Conservation (phyloP, 148 eudicot species). For the Chenopodium berlandieri region DNA sequence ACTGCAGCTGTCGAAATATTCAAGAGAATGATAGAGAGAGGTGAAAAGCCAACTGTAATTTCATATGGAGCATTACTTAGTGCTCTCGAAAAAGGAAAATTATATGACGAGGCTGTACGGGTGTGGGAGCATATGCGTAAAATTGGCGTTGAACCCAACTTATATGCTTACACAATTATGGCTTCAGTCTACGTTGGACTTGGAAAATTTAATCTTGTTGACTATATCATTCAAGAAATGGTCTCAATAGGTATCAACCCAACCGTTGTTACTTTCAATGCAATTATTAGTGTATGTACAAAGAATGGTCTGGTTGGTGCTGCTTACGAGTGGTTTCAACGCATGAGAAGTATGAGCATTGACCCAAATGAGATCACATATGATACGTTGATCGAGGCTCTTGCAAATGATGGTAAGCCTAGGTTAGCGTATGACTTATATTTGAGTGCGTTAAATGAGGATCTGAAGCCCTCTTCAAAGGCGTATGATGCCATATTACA, state of each 20-base stretch:
- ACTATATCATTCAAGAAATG: slow-evolving; percentile 69
- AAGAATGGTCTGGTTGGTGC: slow-evolving; percentile 45
- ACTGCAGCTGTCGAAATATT: slow-evolving; percentile 76
- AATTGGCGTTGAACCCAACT: slow-evolving; percentile 69
- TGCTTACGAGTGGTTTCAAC: slow-evolving; percentile 84
- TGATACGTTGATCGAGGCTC: slow-evolving; percentile 72
- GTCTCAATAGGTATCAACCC: slow-evolving; percentile 47
- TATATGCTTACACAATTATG: slow-evolving; percentile 89
- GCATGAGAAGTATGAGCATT: slow-evolving; percentile 53
- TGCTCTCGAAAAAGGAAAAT: slow-evolving; percentile 86
- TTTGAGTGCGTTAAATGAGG: slow-evolving; percentile 56
- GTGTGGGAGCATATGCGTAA: slow-evolving; percentile 92
- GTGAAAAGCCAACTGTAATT: slow-evolving; percentile 75
- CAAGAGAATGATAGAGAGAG: slow-evolving; percentile 72
- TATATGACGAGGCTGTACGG: slow-evolving; percentile 66
- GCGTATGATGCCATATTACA: slow-evolving; percentile 70
- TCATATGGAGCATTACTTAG: slow-evolving; percentile 93
- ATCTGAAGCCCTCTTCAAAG: slow-evolving; percentile 52
- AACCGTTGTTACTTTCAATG: slow-evolving; percentile 84
- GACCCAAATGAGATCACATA: slow-evolving; percentile 72
- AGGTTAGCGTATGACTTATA: slow-evolving; percentile 78
- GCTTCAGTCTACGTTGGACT: slow-evolving; percentile 76
- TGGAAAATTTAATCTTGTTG: slow-evolving; percentile 62
- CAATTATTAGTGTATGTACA: slow-evolving; percentile 74
- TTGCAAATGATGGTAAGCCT: slow-evolving; percentile 78